A percentile compares a stretch with the other conserved stretches of the same genome.
phyloP scores from a whole-genome alignment of 2,329 filamentous ascomycete genomes.

The Fusarium domesticum region DNA sequence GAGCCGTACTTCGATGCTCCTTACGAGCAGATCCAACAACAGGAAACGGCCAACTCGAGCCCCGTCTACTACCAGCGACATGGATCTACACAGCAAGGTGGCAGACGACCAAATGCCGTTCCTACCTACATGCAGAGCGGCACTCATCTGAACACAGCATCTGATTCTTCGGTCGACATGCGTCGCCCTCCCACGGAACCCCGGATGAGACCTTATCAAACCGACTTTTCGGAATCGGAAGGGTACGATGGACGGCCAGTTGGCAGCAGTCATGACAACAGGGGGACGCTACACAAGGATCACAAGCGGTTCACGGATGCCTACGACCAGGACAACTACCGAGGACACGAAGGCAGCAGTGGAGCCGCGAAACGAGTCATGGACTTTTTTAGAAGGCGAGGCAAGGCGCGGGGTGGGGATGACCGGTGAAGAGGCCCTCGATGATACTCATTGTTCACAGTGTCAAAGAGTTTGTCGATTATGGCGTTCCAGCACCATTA shows the following conservation, averaged over 20 bases:
- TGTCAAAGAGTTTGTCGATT: slow-evolving; percentile 24
- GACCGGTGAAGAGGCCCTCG: slow-evolving; percentile 41
- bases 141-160: slow-evolving; percentile 48
- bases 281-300: slow-evolving; percentile 73
- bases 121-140: slow-evolving; percentile 47
- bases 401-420: slow-evolving; percentile 66
- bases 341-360: slow-evolving; percentile 74
- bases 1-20: slow-evolving; percentile 41
- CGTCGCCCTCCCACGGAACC: slow-evolving; percentile 41
- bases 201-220: slow-evolving; percentile 43
- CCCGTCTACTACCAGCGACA: slow-evolving; percentile 43
- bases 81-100: slow-evolving; percentile 40
- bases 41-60: slow-evolving; percentile 34
- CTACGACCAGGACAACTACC: slow-evolving; percentile 70
- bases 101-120: slow-evolving; percentile 41
- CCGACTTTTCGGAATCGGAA: slow-evolving; percentile 42
- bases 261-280: slow-evolving; percentile 39
- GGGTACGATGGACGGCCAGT: slow-evolving; percentile 41
- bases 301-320: slow-evolving; percentile 86
- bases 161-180: slow-evolving; percentile 53
- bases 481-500: slow-evolving; percentile 24
- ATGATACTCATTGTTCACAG: slow-evolving; percentile 23
- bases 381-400: slow-evolving; percentile 93
- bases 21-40: slow-evolving; percentile 38
- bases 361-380: slow-evolving; percentile 90